Conservation (phyloP, 495 filamentous ascomycete genomes). For the Hypoxylon intermedium region DNA sequence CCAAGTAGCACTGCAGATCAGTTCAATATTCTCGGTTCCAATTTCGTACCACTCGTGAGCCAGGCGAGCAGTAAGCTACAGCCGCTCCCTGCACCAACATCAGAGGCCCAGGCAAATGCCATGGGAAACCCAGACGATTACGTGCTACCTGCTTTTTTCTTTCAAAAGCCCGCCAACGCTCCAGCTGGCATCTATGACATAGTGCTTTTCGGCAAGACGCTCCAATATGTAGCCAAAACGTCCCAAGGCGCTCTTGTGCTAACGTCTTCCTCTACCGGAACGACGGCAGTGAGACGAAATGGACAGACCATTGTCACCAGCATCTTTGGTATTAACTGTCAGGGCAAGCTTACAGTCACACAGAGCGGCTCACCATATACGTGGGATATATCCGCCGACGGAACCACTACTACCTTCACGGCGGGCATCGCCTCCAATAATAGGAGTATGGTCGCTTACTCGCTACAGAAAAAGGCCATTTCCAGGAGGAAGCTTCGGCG, state of each 20-base stretch:
- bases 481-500: neutral
- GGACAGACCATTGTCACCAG: neutral
- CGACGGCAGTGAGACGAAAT: neutral
- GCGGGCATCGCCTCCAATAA: neutral
- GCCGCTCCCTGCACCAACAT: neutral
- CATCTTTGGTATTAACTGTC: neutral
- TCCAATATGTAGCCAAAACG: slow-evolving; percentile 4
- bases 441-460: slow-evolving; percentile 3
- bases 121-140: slow-evolving; percentile 1
- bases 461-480: neutral
- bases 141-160: neutral
- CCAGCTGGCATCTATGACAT: slow-evolving; percentile 1
- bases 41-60: slow-evolving; percentile 1
- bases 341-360: neutral
- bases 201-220: neutral
- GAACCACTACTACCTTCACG: neutral
- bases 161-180: slow-evolving; percentile 2
- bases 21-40: slow-evolving; percentile 8
- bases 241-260: neutral
- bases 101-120: slow-evolving; percentile 1
- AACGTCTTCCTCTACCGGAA: slow-evolving; percentile 2
- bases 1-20: neutral
- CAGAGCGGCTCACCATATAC: neutral
- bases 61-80: neutral
- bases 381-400: slow-evolving; percentile 1